A percentile compares a stretch with the other conserved stretches of the same genome.
These are phyloP conservation scores for Scleromitrula shiraiana DNA, from an alignment of 2,329 filamentous ascomycete genomes.

Conservation along the genomic window DNA sequence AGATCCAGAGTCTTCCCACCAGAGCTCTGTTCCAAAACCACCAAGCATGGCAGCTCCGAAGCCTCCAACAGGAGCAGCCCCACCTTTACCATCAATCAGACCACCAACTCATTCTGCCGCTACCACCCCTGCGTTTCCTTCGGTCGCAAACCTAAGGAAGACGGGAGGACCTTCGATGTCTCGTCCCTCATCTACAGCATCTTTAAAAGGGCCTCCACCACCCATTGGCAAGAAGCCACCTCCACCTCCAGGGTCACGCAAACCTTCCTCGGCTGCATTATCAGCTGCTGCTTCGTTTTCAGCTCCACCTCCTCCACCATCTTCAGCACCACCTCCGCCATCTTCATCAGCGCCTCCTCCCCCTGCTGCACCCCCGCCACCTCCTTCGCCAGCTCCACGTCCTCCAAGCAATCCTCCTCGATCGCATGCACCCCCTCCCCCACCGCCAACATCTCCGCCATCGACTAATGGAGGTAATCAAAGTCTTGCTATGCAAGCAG, in stretches of 20 bases:
- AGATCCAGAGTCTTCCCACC: conserved; percentile 62
- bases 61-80: conserved; percentile 51
- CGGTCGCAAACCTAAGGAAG: conserved; percentile 55
- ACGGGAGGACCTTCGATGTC: conserved; percentile 39
- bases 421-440: conserved; percentile 27
- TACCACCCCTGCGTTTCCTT: conserved; percentile 42
- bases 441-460: conserved; percentile 31
- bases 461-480: conserved; percentile 25
- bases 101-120: conserved; percentile 38
- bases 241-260: conserved; percentile 50
- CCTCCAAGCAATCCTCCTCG: conserved; percentile 30
- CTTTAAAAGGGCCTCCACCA: conserved; percentile 64
- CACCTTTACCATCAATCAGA: conserved; percentile 30
- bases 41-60: conserved; percentile 47
- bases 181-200: conserved; percentile 53
- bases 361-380: conserved; percentile 27
- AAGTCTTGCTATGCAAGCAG: conserved; percentile 38
- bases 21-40: conserved; percentile 49
- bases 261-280: conserved; percentile 40
- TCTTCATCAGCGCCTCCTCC: conserved; percentile 30
- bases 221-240: conserved; percentile 70
- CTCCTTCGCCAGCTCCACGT: conserved; percentile 31
- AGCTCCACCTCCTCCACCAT: conserved; percentile 32
- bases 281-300: conserved; percentile 23
- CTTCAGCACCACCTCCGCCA: conserved; percentile 24